These are phyloP conservation scores for Globisporangium radiosum DNA, from an alignment of 352 stramenopile species.

Conservation along the genomic window DNA sequence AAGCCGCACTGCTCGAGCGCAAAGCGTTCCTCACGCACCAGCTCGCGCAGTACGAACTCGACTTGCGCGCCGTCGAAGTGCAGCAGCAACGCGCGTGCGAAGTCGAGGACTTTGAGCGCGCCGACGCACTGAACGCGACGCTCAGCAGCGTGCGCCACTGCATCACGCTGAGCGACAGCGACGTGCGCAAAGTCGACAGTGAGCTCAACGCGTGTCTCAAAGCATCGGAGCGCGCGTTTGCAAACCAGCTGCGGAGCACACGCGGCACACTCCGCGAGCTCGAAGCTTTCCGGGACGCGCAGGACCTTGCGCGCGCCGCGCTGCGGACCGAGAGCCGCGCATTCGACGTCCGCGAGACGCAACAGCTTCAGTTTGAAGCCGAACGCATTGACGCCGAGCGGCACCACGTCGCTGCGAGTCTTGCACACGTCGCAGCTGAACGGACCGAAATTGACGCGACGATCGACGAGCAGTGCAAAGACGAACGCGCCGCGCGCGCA, in stretches of 20 bases:
- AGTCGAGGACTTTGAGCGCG: slow-evolving; percentile 82
- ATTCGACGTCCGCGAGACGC: slow-evolving; percentile 59
- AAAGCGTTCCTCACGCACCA: slow-evolving; percentile 59
- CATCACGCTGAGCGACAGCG: slow-evolving; percentile 74
- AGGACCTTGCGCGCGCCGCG: slow-evolving; percentile 39
- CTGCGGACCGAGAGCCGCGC: slow-evolving; percentile 52
- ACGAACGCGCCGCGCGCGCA: slow-evolving; percentile 45
- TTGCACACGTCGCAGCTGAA: slow-evolving; percentile 61
- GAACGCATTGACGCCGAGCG: slow-evolving; percentile 71
- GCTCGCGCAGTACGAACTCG: slow-evolving; percentile 74
- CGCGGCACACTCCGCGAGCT: slow-evolving; percentile 64
- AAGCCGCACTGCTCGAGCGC: slow-evolving; percentile 61
- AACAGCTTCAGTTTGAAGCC: slow-evolving; percentile 73
- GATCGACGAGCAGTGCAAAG: slow-evolving; percentile 69
- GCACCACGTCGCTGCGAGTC: slow-evolving; percentile 66
- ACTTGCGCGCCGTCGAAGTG: slow-evolving; percentile 71
- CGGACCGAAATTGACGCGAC: slow-evolving; percentile 73
- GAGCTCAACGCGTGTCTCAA: slow-evolving; percentile 67
- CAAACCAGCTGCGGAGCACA: slow-evolving; percentile 68
- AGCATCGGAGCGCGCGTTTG: slow-evolving; percentile 71
- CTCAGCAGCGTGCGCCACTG: slow-evolving; percentile 80
- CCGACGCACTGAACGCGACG: slow-evolving; percentile 69
- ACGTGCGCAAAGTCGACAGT: slow-evolving; percentile 70
- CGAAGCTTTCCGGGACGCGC: slow-evolving; percentile 72
- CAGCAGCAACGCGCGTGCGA: slow-evolving; percentile 76